These are phyloP conservation scores for Bryoerythrophyllum caledonicum DNA, from an alignment of 225 moss, liverwort and hornwort species.

Conservation along the genomic window DNA sequence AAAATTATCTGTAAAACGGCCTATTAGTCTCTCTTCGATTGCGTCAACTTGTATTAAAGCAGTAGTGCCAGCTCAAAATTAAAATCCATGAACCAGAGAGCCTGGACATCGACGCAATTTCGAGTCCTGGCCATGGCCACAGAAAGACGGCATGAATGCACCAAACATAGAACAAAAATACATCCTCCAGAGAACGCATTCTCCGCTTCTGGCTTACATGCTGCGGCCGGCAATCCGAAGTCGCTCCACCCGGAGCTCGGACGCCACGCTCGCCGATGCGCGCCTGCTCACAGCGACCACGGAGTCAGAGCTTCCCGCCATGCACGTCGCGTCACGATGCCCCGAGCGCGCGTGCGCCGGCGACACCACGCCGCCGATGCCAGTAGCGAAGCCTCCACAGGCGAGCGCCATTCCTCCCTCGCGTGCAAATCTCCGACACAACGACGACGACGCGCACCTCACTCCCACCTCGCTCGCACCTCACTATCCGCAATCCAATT, in stretches of 20 bases:
- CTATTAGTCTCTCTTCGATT: not conserved
- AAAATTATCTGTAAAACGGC: not conserved
- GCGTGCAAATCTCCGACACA: not conserved
- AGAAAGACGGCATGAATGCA: not conserved
- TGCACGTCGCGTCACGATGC: not conserved
- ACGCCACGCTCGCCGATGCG: conserved; percentile 6
- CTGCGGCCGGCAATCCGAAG: conserved; percentile 14
- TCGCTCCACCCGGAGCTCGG: not conserved
- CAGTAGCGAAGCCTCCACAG: conserved; percentile 17
- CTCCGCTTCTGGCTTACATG: conserved; percentile 1
- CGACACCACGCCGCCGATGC: conserved; percentile 20
- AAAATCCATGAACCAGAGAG: not conserved
- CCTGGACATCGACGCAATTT: not conserved
- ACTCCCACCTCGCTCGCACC: not conserved
- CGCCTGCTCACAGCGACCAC: not conserved
- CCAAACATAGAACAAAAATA: not conserved
- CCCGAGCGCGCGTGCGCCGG: conserved; percentile 8
- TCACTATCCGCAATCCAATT: not conserved
- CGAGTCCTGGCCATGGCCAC: not conserved
- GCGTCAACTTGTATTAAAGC: too few relatives aligned
- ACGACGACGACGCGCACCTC: not conserved
- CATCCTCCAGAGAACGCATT: not conserved
- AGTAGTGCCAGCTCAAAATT: not conserved
- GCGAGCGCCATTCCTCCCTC: conserved; percentile 29
- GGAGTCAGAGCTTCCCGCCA: conserved; percentile 11